Evolutionary conservation across 306 rosid species (phyloP), one percentile per base, ranked within the genome.

Genomic region (Inga laurina): DNA sequence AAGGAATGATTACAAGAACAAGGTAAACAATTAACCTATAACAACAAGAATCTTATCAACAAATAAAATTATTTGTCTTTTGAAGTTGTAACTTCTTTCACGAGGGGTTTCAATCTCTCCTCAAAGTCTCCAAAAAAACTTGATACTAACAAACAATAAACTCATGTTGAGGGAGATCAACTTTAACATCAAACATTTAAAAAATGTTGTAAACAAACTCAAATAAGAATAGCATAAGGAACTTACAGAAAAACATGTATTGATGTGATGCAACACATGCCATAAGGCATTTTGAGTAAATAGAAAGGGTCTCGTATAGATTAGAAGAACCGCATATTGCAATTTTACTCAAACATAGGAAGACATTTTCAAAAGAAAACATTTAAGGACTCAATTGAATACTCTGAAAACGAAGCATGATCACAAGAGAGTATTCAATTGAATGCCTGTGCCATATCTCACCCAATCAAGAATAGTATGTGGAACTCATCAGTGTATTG

Each of bases 31-130:
- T 1, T 3, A 44, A 81, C 99, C 97, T 32, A 91, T 98, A 81
- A 96, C 94, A 32, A 98, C 92, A 84, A 93, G 99, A 82, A 96
- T 96, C 91, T 93, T 98, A 86, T 96, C 98, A 75, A 96, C 93
- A 82, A 92, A 96, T 78, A 96, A 86, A 82, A 96, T 86, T 82
- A 92, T 90, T 83, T 91, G 98, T 77, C 99, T 77, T 92, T 93
- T 76, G 97, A 96, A 79, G 94, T 81, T 32, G 97, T 90, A 67
- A 96, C 99, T 89, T 93, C 97, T 89, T 92, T 95, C 44, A 95
- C 86, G 59, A 93, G 97, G 77, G 98, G 97, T 87, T 95, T 93
- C 90, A 95, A 83, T 79, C 99, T 90, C 86, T 95, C 99, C 85
- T 95, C 99, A 70, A 95, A 95, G 67, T 95, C 99, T 79, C 99